Evolutionary conservation across 306 rosid genomes (phyloP).

Genomic region (Benincasa hispida): DNA sequence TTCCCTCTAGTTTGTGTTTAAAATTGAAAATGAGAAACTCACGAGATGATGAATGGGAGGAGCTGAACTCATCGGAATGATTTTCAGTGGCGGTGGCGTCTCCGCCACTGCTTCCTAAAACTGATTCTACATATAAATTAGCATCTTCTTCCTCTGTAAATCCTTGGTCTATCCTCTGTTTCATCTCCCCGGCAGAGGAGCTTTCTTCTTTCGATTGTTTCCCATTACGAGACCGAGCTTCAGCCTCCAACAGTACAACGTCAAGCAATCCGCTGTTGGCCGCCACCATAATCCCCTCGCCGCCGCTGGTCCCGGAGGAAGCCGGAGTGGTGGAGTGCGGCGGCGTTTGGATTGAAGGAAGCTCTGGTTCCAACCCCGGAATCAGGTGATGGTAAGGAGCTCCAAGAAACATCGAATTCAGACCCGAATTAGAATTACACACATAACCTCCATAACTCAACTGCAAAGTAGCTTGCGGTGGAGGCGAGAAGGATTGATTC

Average conservation of each 20-base stretch:
- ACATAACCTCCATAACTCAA: conserved; percentile 12
- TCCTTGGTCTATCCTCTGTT: conserved; percentile 15
- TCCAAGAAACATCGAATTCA: conserved; percentile 7
- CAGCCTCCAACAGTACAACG: conserved; percentile 36
- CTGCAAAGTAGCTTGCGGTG: conserved; percentile 12
- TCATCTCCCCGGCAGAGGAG: conserved; percentile 13
- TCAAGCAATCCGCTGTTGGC: conserved; percentile 50
- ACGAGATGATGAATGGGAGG: conserved; percentile 36
- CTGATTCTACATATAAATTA: conserved; percentile 10
- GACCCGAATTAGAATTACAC: conserved; percentile 6
- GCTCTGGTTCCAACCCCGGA: conserved; percentile 18
- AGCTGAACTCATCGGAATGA: conserved; percentile 28
- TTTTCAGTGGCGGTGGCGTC: conserved; percentile 15
- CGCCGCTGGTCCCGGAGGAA: conserved; percentile 33
- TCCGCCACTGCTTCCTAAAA: conserved; percentile 13
- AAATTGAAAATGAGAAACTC: conserved; percentile 1
- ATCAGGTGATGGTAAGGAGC: conserved; percentile 20
- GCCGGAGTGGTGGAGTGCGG: conserved; percentile 25
- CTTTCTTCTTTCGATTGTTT: conserved; percentile 6
- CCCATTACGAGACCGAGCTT: conserved; percentile 16
- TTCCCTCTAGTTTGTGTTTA: not conserved
- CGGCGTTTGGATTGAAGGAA: conserved; percentile 46
- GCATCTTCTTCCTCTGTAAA: conserved; percentile 14
- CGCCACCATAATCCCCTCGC: conserved; percentile 23
- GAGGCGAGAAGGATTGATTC: conserved; percentile 7